These are phyloP conservation scores for Laetiporus sulphureus DNA, from an alignment of 1,284 basidiomycete species.

Conservation along the genomic window DNA sequence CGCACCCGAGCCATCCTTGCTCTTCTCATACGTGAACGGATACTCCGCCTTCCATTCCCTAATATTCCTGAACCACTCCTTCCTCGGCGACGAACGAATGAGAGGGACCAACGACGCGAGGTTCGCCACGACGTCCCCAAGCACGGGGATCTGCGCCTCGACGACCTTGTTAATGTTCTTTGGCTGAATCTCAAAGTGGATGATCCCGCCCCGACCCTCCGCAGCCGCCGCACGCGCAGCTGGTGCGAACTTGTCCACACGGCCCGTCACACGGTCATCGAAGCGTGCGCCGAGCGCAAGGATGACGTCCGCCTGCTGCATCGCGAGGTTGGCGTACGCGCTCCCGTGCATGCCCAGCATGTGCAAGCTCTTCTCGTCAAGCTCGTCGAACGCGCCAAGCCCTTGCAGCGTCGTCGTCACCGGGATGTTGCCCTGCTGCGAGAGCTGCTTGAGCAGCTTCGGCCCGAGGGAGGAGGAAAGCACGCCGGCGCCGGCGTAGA, in stretches of 20 bases:
- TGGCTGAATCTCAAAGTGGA: constrained; percentile 97
- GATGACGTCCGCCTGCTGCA: constrained; percentile 96
- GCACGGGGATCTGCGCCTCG: constrained; percentile 88
- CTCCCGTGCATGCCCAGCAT: constrained; percentile 99
- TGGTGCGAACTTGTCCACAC: constrained; percentile 86
- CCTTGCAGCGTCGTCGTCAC: constrained; percentile 97
- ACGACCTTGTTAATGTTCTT: constrained; percentile 99
- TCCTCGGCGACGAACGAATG: constrained; percentile 59
- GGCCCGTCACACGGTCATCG: constrained; percentile 97
- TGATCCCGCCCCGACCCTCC: constrained; percentile 89
- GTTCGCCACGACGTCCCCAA: constrained; percentile 90
- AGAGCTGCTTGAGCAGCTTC: constrained; percentile 74
- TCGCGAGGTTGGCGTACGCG: constrained; percentile 96
- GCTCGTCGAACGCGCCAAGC: constrained; percentile 93
- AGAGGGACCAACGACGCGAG: constrained; percentile 78
- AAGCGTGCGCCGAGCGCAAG: constrained; percentile 96
- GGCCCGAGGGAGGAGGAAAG: constrained; percentile 83
- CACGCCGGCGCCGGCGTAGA: constrained; percentile 94
- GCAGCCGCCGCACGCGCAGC: constrained; percentile 84
- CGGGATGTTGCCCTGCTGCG: constrained; percentile 87
- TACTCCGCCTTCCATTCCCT: constrained; percentile 81
- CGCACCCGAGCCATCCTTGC: constrained; percentile 43
- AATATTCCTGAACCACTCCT: constrained; percentile 82
- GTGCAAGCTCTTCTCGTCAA: constrained; percentile 81
- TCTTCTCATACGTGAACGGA: constrained; percentile 86